A percentile compares a stretch with the other conserved stretches of the same genome.
Conservation (phyloP, 2,329 filamentous ascomycete species). For the Colletotrichum viniferum region DNA sequence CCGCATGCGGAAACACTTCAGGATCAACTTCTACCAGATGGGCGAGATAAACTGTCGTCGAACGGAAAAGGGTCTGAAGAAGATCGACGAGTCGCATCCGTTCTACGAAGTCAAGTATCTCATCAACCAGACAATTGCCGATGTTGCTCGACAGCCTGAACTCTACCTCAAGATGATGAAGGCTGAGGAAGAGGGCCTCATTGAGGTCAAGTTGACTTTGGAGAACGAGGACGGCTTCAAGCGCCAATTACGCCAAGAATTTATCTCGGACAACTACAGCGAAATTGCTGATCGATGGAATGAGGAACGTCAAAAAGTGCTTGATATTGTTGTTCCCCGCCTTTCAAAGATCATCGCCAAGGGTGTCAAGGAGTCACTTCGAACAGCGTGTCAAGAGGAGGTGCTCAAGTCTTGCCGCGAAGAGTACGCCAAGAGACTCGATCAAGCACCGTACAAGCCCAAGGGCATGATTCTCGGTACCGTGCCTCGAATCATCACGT, state of each 20-base stretch:
- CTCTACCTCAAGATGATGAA: constrained; percentile 97
- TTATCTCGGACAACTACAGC: constrained; percentile 94
- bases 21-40: constrained; percentile 81
- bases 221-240: constrained; percentile 79
- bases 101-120: constrained; percentile 99
- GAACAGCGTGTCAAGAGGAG: constrained; percentile 91
- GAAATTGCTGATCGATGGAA: constrained; percentile 97
- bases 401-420: constrained; percentile 88
- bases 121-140: constrained; percentile 82
- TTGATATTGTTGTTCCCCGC: constrained; percentile 81
- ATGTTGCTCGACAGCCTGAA: constrained; percentile 83
- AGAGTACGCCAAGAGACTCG: constrained; percentile 85
- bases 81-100: constrained; percentile 92
- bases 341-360: constrained; percentile 85
- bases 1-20: constrained; percentile 85
- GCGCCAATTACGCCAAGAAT: constrained; percentile 77
- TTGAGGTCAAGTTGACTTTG: constrained; percentile 83
- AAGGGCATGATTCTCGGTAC: constrained; percentile 91
- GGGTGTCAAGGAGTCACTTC: constrained; percentile 92
- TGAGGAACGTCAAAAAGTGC: constrained; percentile 79
- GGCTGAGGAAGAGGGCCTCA: constrained; percentile 90
- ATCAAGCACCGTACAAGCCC: constrained; percentile 95
- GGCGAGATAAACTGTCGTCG: constrained; percentile 86
- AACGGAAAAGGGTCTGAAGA: constrained; percentile 91
- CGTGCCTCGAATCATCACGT: constrained; percentile 80